Conservation (phyloP, 1,139 yeast genomes). For the Sugiyamaella pinicola region DNA sequence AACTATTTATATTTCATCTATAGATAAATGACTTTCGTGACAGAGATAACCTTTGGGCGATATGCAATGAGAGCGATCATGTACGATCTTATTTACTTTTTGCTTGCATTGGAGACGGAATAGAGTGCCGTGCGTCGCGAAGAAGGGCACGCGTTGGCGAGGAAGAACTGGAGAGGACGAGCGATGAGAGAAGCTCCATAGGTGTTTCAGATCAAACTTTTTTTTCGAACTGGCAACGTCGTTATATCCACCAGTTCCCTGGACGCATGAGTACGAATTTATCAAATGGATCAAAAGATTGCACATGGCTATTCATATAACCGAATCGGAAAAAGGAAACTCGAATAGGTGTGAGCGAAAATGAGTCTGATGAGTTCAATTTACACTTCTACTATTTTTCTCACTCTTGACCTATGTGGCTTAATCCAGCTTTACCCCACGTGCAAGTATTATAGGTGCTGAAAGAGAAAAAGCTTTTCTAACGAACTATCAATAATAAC, state of each 20-base stretch:
- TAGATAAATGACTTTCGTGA: neutral
- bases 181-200: neutral
- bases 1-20: constrained; percentile 3
- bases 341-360: neutral
- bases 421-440: neutral
- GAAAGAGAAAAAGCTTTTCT: neutral
- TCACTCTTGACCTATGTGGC: neutral
- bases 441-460: constrained; percentile 1
- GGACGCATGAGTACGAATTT: no score
- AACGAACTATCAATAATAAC: neutral
- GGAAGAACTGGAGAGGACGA: neutral
- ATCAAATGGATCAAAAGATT: no score
- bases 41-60: neutral
- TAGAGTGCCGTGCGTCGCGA: neutral
- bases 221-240: no score
- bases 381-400: neutral
- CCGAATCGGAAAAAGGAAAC: neutral
- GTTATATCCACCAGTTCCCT: no score
- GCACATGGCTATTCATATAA: neutral
- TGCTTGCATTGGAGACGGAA: neutral
- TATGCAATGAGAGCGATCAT: neutral
- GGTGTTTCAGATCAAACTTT: neutral
- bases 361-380: neutral
- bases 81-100: neutral
- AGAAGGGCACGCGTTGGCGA: neutral